Conservation (phyloP, 495 filamentous ascomycete species). For the Peziza echinospora region DNA sequence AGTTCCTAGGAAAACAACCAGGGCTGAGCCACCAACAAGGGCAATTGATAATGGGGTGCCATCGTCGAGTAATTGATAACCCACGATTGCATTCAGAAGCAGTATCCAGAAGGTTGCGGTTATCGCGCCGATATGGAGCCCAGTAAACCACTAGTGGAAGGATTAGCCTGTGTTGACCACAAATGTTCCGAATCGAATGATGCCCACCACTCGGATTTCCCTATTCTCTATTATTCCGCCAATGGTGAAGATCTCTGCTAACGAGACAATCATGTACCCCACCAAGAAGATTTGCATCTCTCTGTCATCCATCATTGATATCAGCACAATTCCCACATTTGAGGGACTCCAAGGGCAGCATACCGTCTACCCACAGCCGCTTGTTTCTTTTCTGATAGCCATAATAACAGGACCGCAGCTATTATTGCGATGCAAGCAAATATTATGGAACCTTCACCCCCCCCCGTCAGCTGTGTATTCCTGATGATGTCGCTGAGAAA, state of each 20-base stretch:
- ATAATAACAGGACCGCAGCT: constrained; percentile 40
- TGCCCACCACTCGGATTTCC: not conserved
- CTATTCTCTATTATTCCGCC: constrained; percentile 39
- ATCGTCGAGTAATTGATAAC: constrained; percentile 84
- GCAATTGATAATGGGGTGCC: constrained; percentile 68
- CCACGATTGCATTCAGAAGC: constrained; percentile 76
- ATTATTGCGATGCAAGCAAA: constrained; percentile 57
- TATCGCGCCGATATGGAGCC: constrained; percentile 79
- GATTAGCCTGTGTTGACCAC: constrained; percentile 10
- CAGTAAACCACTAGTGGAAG: constrained; percentile 79
- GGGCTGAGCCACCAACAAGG: constrained; percentile 46
- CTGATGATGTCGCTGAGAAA: not conserved
- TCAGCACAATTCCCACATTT: too few species aligned
- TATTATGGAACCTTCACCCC: constrained; percentile 59
- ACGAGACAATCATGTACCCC: constrained; percentile 68
- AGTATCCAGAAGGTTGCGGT: constrained; percentile 76
- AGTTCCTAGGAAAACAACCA: constrained; percentile 62
- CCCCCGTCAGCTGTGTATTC: too few species aligned
- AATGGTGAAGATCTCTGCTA: constrained; percentile 91
- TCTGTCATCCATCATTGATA: constrained; percentile 25
- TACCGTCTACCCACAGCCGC: constrained; percentile 90
- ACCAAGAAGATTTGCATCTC: constrained; percentile 91
- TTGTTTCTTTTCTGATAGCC: constrained; percentile 72
- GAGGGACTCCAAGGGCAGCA: too few species aligned
- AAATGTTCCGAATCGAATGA: constrained; percentile 20